phyloP scores from a whole-genome alignment of 176 grass and related monocot species.

The Carex kokanica region DNA sequence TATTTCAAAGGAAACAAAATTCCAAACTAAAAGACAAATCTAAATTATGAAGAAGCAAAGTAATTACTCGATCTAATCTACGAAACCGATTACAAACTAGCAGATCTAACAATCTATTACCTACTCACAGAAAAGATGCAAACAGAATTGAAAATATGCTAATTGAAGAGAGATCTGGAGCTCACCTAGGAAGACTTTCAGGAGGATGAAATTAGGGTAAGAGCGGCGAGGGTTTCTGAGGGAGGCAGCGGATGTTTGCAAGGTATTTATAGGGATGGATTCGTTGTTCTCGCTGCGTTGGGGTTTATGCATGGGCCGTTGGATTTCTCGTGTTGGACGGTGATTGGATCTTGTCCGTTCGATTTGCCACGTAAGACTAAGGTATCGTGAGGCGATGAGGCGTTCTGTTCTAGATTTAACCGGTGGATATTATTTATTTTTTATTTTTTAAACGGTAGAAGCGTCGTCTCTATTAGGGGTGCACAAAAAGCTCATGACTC shows the following conservation, averaged over 20 bases:
- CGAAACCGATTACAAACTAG: no score
- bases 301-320: constrained; percentile 20
- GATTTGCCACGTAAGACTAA: constrained; percentile 7
- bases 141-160: background rate
- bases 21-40: background rate
- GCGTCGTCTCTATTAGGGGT: no score
- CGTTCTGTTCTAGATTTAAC: background rate
- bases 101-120: background rate
- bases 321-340: constrained; percentile 11
- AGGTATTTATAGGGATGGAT: constrained; percentile 8
- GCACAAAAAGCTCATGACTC: no score
- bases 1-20: background rate
- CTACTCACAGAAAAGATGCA: background rate
- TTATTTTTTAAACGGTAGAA: background rate
- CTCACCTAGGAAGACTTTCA: background rate
- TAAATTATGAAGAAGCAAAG: background rate
- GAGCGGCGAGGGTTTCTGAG: constrained; percentile 25
- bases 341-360: background rate
- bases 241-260: background rate
- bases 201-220: background rate
- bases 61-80: background rate
- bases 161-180: background rate
- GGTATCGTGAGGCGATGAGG: constrained; percentile 15
- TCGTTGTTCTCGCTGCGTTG: background rate
- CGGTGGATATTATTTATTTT: background rate